phyloP scores from a whole-genome alignment of 805 yeast species.

The Cyberlindnera japonica region DNA sequence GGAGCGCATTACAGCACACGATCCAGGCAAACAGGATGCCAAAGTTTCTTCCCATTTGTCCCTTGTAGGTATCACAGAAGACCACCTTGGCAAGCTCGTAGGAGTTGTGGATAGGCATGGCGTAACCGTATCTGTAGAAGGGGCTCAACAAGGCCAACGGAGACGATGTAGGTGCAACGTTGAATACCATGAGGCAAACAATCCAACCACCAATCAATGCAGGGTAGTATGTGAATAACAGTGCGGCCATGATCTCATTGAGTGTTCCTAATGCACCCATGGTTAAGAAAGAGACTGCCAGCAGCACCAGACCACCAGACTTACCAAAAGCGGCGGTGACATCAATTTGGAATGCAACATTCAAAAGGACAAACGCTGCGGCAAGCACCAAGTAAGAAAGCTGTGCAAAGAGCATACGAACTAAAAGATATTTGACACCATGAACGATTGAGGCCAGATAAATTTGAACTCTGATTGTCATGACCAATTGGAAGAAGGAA shows the following conservation, averaged over 20 bases:
- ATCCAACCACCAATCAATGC: constrained; percentile 70
- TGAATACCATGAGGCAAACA: constrained; percentile 57
- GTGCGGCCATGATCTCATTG: constrained; percentile 54
- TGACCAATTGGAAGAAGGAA: constrained; percentile 64
- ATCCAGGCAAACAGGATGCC: constrained; percentile 57
- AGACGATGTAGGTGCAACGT: constrained; percentile 58
- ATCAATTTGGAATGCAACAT: constrained; percentile 59
- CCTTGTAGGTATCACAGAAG: constrained; percentile 49
- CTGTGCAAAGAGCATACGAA: constrained; percentile 34
- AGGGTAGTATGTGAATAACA: constrained; percentile 47
- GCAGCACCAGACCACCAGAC: constrained; percentile 62
- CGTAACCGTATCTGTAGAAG: constrained; percentile 49
- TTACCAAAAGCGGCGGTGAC: constrained; percentile 50
- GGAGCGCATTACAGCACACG: constrained; percentile 35
- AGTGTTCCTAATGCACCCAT: constrained; percentile 69
- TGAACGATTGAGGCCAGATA: too few species aligned
- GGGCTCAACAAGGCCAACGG: constrained; percentile 39
- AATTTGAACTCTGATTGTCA: too few species aligned
- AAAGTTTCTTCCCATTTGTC: constrained; percentile 48
- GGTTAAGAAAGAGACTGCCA: constrained; percentile 58
- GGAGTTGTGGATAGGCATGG: constrained; percentile 58
- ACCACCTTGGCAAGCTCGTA: constrained; percentile 52
- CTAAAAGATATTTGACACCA: constrained; percentile 46
- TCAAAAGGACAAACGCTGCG: constrained; percentile 49
- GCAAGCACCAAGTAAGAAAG: constrained; percentile 48